These are phyloP conservation scores for Ceratocystis alfenasii DNA, from an alignment of 2,329 filamentous ascomycete species.

Conservation along the genomic window DNA sequence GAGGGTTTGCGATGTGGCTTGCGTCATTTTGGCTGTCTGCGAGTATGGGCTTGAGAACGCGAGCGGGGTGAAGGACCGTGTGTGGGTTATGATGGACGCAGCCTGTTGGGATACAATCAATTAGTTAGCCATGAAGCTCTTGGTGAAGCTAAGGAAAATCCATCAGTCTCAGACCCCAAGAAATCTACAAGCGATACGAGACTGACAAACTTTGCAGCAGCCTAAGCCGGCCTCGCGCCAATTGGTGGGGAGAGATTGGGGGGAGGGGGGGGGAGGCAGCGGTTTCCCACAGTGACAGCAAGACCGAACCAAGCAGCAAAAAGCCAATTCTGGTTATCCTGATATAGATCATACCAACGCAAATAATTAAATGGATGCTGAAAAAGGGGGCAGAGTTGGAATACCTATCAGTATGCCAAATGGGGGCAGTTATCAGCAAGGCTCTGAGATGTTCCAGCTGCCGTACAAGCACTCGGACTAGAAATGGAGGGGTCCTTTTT, in stretches of 20 bases:
- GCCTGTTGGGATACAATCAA: background rate
- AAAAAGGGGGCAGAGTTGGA: background rate
- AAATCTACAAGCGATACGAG: background rate
- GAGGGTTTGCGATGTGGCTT: conserved; percentile 39
- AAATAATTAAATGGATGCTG: background rate
- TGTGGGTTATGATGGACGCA: background rate
- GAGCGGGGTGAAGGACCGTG: background rate
- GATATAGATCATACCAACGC: background rate
- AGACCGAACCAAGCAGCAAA: background rate
- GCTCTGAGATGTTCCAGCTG: background rate
- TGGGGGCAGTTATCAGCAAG: background rate
- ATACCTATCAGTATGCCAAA: background rate
- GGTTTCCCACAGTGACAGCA: background rate
- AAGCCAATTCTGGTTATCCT: background rate
- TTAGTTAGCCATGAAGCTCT: conserved; percentile 2
- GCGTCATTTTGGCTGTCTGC: conserved; percentile 44
- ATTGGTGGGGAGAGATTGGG: background rate
- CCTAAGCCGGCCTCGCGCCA: background rate
- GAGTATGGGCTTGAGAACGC: background rate
- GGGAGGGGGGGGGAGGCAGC: background rate
- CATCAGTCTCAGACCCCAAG: background rate
- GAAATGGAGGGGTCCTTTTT: conserved; percentile 5
- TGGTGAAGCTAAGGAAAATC: background rate
- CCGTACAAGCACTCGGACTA: background rate
- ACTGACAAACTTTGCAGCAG: conserved; percentile 1